Percentiles rank a stretch among this genome's conserved stretches.
Evolutionary conservation across 108 stramenopile species (phyloP).

Genomic region (Aurantiochytrium sp.): DNA sequence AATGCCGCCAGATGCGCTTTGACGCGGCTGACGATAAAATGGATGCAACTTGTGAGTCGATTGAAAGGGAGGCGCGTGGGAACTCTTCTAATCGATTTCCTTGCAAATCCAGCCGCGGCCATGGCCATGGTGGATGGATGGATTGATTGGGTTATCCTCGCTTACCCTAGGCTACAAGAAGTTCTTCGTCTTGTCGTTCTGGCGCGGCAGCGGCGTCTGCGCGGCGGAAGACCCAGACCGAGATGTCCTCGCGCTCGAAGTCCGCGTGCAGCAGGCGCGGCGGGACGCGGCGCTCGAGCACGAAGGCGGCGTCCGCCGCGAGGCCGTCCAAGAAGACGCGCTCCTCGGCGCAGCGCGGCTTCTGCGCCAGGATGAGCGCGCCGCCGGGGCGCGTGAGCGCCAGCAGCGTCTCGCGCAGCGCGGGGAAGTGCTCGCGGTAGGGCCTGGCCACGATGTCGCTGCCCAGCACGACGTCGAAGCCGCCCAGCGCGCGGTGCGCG

Average conservation of each 20-base stretch:
- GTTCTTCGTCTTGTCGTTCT: no score
- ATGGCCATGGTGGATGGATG: no score
- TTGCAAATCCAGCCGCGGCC: no score
- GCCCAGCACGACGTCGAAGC: not conserved
- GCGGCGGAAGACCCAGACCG: not conserved
- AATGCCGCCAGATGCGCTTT: no score
- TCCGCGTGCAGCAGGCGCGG: not conserved
- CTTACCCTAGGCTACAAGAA: no score
- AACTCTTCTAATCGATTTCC: no score
- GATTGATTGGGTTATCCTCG: no score
- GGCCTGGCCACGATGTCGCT: not conserved
- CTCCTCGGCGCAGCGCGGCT: not conserved
- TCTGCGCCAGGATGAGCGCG: not conserved
- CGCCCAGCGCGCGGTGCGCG: not conserved
- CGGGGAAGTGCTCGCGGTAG: not conserved
- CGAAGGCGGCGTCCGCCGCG: not conserved
- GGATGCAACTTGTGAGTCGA: no score
- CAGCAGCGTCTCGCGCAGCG: not conserved
- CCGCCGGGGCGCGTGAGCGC: not conserved
- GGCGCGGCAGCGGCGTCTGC: no score
- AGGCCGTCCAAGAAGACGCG: not conserved
- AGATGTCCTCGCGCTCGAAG: not conserved
- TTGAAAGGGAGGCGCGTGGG: no score
- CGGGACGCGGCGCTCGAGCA: not conserved
- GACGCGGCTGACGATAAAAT: no score